Percentiles rank a stretch among this genome's conserved stretches.
Evolutionary conservation across 2,329 filamentous ascomycete genomes (phyloP).

Genomic region (Metarhizium sp.): DNA sequence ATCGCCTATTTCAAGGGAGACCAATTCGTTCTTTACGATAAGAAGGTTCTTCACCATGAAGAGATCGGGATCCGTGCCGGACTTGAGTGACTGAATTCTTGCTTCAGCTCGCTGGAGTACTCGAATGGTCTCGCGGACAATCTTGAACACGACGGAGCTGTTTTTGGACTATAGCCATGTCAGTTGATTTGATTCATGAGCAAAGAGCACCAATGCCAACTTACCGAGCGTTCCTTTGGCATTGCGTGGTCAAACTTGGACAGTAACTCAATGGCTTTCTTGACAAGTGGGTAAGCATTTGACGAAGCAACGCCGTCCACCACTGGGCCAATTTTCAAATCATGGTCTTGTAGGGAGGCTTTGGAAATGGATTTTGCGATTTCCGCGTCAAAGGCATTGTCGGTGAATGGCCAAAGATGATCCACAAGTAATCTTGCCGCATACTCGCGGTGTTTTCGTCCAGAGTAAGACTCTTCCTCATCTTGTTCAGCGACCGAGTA

Average conservation of each 20-base stretch:
- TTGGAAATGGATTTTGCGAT: constrained; percentile 45
- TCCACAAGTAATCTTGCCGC: constrained; percentile 46
- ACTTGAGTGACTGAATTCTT: constrained; percentile 54
- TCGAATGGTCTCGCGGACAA: constrained; percentile 82
- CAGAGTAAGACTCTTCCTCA: constrained; percentile 46
- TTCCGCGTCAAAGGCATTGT: constrained; percentile 44
- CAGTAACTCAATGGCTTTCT: constrained; percentile 47
- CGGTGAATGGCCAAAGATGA: constrained; percentile 48
- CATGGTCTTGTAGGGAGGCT: constrained; percentile 34
- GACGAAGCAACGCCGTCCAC: constrained; percentile 41
- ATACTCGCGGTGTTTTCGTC: constrained; percentile 44
- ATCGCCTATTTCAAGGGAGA: constrained; percentile 86
- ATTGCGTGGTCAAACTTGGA: constrained; percentile 55
- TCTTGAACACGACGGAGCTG: constrained; percentile 51
- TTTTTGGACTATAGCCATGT: constrained; percentile 28
- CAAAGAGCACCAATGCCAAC: constrained; percentile 14
- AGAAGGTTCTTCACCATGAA: constrained; percentile 94
- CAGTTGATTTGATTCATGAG: constrained; percentile 4
- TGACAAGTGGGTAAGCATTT: constrained; percentile 49
- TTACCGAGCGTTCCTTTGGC: constrained; percentile 53
- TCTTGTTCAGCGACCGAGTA: constrained; percentile 47
- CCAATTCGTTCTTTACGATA: constrained; percentile 88
- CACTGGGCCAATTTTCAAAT: constrained; percentile 41
- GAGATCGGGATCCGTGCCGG: constrained; percentile 64
- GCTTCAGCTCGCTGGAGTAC: constrained; percentile 71